Evolutionary conservation across 805 yeast genomes (phyloP).

Genomic region (Metschnikowia gruessii): DNA sequence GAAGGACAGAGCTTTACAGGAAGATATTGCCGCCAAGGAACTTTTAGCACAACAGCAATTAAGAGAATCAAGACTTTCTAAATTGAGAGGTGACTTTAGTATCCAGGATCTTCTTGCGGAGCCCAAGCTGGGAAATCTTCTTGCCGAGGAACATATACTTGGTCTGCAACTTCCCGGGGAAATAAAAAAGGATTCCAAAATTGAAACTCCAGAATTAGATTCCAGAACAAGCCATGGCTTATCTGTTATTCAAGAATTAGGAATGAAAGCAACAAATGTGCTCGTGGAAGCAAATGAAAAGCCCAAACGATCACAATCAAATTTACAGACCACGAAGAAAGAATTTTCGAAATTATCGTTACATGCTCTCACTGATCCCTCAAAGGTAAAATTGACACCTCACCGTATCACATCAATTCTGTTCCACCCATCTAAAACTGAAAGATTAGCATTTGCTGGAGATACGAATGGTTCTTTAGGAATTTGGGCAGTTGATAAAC

Average conservation of each 20-base stretch:
- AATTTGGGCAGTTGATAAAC: slow-evolving; percentile 73
- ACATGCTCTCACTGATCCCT: slow-evolving; percentile 4
- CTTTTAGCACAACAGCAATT: slow-evolving; percentile 9
- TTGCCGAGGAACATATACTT: slow-evolving; percentile 23
- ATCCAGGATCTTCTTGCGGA: slow-evolving; percentile 56
- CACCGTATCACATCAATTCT: slow-evolving; percentile 71
- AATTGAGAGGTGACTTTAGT: slow-evolving; percentile 64
- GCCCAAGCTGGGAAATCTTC: slow-evolving; percentile 34
- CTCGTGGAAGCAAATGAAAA: neutral
- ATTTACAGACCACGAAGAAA: neutral
- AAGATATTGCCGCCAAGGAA: slow-evolving; percentile 42
- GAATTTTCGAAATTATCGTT: neutral
- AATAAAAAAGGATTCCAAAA: neutral
- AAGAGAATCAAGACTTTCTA: slow-evolving; percentile 45
- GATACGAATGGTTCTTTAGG: slow-evolving; percentile 88
- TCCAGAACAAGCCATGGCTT: neutral
- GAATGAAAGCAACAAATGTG: neutral
- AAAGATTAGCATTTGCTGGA: slow-evolving; percentile 74
- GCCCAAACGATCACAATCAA: neutral
- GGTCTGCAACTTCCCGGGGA: neutral
- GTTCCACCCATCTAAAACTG: slow-evolving; percentile 70
- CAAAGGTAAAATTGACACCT: slow-evolving; percentile 49
- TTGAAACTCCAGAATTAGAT: neutral
- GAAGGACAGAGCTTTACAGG: slow-evolving; percentile 31
- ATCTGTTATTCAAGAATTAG: neutral